Evolutionary conservation across 2,329 filamentous ascomycete genomes (phyloP).

Genomic region (Paracoccidioides brasiliensis): DNA sequence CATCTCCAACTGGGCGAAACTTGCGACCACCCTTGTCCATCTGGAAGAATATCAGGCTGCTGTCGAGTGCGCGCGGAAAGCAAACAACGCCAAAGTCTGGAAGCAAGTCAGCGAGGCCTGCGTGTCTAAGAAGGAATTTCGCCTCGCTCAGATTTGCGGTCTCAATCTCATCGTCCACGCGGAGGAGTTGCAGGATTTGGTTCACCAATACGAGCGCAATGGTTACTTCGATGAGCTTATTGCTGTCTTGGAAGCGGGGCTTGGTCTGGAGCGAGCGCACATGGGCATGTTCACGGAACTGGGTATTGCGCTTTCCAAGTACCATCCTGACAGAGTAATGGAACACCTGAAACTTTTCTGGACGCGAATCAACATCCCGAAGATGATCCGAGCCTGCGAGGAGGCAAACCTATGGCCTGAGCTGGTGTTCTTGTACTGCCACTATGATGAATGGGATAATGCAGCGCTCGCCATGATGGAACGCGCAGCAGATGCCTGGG

Average conservation of each 20-base stretch:
- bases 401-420: conserved; percentile 95
- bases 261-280: conserved; percentile 81
- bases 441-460: conserved; percentile 98
- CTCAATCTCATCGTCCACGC: conserved; percentile 96
- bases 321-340: conserved; percentile 92
- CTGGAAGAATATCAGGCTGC: conserved; percentile 93
- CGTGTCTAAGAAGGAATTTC: conserved; percentile 96
- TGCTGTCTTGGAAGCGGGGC: conserved; percentile 78
- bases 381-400: conserved; percentile 87
- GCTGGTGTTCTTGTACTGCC: conserved; percentile 92
- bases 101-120: conserved; percentile 96
- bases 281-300: conserved; percentile 97
- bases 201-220: conserved; percentile 92
- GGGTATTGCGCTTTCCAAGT: conserved; percentile 83
- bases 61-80: conserved; percentile 94
- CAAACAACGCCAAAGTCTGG: conserved; percentile 99
- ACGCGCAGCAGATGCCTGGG: conserved; percentile 92
- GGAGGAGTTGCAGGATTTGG: conserved; percentile 81
- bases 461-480: conserved; percentile 96
- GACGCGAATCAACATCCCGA: conserved; percentile 93
- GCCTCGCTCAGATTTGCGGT: conserved; percentile 95
- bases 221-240: conserved; percentile 99
- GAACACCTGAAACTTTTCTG: conserved; percentile 98
- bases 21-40: conserved; percentile 94
- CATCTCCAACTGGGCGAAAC: conserved; percentile 99